Percentiles rank a stretch among this genome's conserved stretches.
phyloP scores from a whole-genome alignment of 768 basidiomycete species.

The Rhizopogon rudus region DNA sequence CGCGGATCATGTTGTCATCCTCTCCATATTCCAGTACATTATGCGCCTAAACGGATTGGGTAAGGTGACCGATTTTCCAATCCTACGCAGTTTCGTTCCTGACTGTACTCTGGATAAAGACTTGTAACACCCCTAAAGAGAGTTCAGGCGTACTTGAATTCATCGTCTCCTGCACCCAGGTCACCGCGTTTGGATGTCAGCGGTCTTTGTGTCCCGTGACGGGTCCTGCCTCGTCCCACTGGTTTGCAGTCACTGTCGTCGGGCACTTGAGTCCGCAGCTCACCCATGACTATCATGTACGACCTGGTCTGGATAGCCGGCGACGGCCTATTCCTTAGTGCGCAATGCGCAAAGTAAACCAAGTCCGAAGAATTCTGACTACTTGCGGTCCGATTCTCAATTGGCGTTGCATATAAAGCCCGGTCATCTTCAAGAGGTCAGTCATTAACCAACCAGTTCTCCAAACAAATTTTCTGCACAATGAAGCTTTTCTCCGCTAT shows the following conservation, averaged over 20 bases:
- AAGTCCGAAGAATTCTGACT: neutral
- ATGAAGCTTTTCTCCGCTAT: constrained; percentile 17
- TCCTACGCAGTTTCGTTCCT: too few relatives aligned
- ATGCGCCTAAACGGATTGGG: too few relatives aligned
- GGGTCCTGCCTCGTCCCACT: neutral
- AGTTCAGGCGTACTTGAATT: neutral
- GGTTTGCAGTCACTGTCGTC: neutral
- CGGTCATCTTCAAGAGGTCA: neutral
- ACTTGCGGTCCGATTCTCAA: neutral
- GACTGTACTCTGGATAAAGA: too few relatives aligned
- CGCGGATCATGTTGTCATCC: too few relatives aligned
- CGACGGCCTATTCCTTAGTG: neutral
- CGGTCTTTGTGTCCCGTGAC: neutral
- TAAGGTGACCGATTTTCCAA: too few relatives aligned
- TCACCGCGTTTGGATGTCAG: neutral
- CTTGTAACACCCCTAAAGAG: neutral
- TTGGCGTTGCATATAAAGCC: neutral
- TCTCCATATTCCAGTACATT: too few relatives aligned
- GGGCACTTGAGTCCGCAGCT: neutral
- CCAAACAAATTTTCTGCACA: constrained; percentile 31
- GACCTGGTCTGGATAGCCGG: too few relatives aligned
- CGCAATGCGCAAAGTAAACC: neutral
- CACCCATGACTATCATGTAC: neutral
- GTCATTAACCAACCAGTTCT: neutral
- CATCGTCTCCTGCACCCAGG: neutral